Evolutionary conservation across 495 filamentous ascomycete genomes (phyloP), one percentile per base, ranked within the genome.

Genomic region (Lasiosphaeria miniovina): DNA sequence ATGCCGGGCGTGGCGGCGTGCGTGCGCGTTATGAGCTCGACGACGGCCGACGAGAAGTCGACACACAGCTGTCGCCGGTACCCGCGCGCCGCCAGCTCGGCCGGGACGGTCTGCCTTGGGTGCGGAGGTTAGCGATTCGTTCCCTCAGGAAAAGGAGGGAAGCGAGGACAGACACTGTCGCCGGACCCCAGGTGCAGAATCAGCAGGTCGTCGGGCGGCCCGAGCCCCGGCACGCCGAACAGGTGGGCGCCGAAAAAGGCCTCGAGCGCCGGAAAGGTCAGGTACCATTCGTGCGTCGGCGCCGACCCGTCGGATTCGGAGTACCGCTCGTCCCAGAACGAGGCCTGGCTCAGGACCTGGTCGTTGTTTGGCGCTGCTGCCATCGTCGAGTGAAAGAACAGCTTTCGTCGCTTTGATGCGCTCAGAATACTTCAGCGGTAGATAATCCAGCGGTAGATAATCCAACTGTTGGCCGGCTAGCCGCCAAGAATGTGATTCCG

Each of bases 131-230:
- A 35, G 11, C 10, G 43, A 52, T 48, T 10, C 5, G 7, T 5
- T 54, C 17, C 31, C 8, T 17, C 41, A 45, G 7, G 17, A 15
- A 33, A 12, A 6, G 31, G 50, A 40, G 3, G 35, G 4, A 10
- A 12, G 9, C 15, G 6, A 32, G 11, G 40, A 32, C 10, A 33
- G 4, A 84, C 80, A 64, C 82, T 85, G 57, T 83, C 80, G 33
- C 82, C 83, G n/a, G 79, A 84, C 8, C 84, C 84, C 36, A 84
- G 67, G 62, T 86, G 84, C 5, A 86, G 61, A 38, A 86, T 75
- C 6, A 67, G 52, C 0, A 73, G 75, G 12, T 66, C 49, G 38
- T 66, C 60, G 3, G 61, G 55, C 15, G 71, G 65, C 7, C 64
- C 61, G 6, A 67, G 4, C 43, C 61, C n/a, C 54, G 51, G 3